phyloP scores from a whole-genome alignment of 257 asterid species.

The Solanum chaucha region DNA sequence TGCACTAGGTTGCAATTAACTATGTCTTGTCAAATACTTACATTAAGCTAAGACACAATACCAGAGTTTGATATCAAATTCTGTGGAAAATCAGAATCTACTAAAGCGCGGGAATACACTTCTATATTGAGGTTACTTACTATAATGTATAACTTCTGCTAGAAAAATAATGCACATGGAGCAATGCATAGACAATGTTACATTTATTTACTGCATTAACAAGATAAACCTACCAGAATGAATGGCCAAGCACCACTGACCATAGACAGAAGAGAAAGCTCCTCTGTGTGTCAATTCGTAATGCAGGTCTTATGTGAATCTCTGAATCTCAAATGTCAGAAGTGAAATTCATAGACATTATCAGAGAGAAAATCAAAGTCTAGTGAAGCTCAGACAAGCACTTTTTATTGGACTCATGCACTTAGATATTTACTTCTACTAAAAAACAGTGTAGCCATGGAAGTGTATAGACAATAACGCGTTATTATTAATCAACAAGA shows the following conservation, averaged over 20 bases:
- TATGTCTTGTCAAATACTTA: neutral
- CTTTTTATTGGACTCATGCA: neutral
- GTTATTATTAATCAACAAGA: neutral
- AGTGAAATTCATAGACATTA: neutral
- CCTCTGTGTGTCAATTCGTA: neutral
- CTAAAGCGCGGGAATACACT: neutral
- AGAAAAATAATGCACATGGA: neutral
- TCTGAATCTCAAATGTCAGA: neutral
- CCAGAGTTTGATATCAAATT: neutral
- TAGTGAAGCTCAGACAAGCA: neutral
- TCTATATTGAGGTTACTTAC: neutral
- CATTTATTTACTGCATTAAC: neutral
- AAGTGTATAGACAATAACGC: neutral
- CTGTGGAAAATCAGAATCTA: neutral
- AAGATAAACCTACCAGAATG: neutral
- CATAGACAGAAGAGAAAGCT: neutral
- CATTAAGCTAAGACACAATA: neutral
- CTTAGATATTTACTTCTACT: neutral
- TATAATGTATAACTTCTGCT: neutral
- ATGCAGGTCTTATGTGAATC: neutral
- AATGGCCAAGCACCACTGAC: neutral
- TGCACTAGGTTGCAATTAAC: neutral
- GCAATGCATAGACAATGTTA: neutral
- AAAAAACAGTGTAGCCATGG: neutral
- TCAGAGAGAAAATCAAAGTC: neutral